Evolutionary conservation across 192 early-diverging fungal genomes (phyloP).

Genomic region (Dispira parvispora): DNA sequence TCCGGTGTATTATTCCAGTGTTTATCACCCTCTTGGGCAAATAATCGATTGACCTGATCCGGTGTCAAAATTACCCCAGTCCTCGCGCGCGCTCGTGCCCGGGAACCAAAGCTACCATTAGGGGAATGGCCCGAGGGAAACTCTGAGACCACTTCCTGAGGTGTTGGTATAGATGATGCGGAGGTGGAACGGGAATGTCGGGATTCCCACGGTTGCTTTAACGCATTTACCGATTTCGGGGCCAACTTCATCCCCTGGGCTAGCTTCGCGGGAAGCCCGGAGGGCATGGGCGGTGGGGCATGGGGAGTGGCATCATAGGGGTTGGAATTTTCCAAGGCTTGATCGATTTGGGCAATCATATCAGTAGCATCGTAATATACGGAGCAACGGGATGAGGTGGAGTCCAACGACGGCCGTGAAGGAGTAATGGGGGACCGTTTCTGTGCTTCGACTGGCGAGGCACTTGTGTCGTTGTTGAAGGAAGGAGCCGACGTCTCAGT

Average conservation of each 20-base stretch:
- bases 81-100: neutral
- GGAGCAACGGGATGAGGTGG: slow-evolving; percentile 2
- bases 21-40: neutral
- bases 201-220: neutral
- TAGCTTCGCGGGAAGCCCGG: neutral
- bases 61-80: neutral
- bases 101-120: neutral
- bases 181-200: neutral
- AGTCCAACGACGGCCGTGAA: slow-evolving; percentile 1
- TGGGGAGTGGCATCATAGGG: no score
- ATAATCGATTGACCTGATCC: neutral
- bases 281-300: neutral
- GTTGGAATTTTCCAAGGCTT: neutral
- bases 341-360: neutral
- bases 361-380: slow-evolving; percentile 10
- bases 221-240: neutral
- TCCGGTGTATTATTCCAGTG: neutral
- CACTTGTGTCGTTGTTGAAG: neutral
- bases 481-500: neutral
- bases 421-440: neutral
- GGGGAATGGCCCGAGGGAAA: no score
- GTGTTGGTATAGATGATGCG: neutral
- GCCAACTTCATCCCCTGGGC: neutral
- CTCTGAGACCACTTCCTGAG: no score
- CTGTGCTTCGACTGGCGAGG: neutral